Percentiles rank a stretch among this genome's conserved stretches.
phyloP scores from a whole-genome alignment of 1,284 basidiomycete species.

The Coniferiporia sulphurascens region DNA sequence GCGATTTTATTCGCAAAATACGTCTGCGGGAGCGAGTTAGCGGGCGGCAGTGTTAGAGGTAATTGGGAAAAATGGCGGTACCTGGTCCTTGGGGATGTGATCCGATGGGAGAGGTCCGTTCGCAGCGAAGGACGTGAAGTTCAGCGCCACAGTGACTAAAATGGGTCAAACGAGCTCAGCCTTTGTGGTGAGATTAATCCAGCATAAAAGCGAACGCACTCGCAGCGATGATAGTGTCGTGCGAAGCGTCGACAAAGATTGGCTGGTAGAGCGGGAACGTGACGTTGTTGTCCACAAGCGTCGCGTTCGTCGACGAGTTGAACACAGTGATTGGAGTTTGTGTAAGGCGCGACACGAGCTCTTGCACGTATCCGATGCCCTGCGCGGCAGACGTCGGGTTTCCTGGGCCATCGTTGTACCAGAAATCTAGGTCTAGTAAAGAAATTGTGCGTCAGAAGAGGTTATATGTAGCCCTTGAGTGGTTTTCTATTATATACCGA shows the following conservation, averaged over 20 bases:
- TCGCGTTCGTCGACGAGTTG: conserved; percentile 72
- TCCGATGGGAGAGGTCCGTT: conserved; percentile 52
- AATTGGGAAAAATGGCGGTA: conserved; percentile 20
- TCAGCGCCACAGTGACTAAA: conserved; percentile 52
- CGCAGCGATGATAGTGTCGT: conserved; percentile 49
- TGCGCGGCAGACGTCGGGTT: conserved; percentile 44
- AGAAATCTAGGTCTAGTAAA: conserved; percentile 25
- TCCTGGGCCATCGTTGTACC: conserved; percentile 63
- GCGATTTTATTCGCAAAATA: conserved; percentile 42
- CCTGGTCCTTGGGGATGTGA: conserved; percentile 52
- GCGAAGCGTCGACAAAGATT: conserved; percentile 76
- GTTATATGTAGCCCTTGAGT: background rate
- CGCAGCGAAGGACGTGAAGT: conserved; percentile 53
- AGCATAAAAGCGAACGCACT: conserved; percentile 27
- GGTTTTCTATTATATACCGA: conserved; percentile 46
- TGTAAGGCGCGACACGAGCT: conserved; percentile 77
- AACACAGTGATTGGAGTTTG: conserved; percentile 52
- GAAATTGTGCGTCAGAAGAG: conserved; percentile 34
- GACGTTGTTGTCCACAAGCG: conserved; percentile 55
- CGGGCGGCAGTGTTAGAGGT: too few relatives aligned
- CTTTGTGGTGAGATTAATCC: too few relatives aligned
- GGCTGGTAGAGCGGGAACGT: conserved; percentile 72
- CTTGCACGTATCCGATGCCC: conserved; percentile 81
- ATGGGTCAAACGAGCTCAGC: conserved; percentile 20
- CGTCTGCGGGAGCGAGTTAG: conserved; percentile 28